phyloP scores from a whole-genome alignment of 805 yeast genomes.

The Suhomyces canberraensis region DNA sequence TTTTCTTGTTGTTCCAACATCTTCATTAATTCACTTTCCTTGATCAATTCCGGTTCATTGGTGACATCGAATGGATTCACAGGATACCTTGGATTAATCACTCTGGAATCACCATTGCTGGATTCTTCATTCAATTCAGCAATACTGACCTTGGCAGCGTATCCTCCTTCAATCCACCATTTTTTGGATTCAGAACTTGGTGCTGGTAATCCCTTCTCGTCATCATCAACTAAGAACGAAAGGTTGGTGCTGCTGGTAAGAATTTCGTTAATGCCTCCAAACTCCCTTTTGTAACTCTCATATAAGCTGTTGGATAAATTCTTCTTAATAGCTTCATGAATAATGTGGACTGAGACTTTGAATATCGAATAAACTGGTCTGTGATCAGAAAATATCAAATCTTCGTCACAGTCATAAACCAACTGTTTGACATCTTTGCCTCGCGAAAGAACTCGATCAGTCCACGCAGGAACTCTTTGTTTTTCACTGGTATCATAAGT shows the following conservation, averaged over 20 bases:
- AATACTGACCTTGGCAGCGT: slow-evolving; percentile 64
- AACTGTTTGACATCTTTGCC: slow-evolving; percentile 58
- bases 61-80: slow-evolving; percentile 68
- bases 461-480: slow-evolving; percentile 94
- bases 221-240: slow-evolving; percentile 24
- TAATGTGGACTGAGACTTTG: slow-evolving; percentile 57
- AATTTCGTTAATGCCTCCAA: slow-evolving; percentile 37
- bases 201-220: slow-evolving; percentile 62
- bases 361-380: slow-evolving; percentile 82
- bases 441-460: slow-evolving; percentile 71
- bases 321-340: slow-evolving; percentile 59
- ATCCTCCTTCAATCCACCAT: slow-evolving; percentile 92
- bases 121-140: slow-evolving; percentile 37
- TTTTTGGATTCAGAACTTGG: slow-evolving; percentile 79
- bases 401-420: slow-evolving; percentile 55
- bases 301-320: slow-evolving; percentile 58
- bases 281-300: slow-evolving; percentile 47
- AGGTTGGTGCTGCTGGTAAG: slow-evolving; percentile 25
- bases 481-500: slow-evolving; percentile 87
- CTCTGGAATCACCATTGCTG: slow-evolving; percentile 16
- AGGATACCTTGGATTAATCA: slow-evolving; percentile 67
- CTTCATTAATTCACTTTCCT: slow-evolving; percentile 14
- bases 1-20: too few species aligned
- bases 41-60: slow-evolving; percentile 52
- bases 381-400: slow-evolving; percentile 77